Conservation (phyloP, 495 filamentous ascomycete genomes). For the Terfezia claveryi region DNA sequence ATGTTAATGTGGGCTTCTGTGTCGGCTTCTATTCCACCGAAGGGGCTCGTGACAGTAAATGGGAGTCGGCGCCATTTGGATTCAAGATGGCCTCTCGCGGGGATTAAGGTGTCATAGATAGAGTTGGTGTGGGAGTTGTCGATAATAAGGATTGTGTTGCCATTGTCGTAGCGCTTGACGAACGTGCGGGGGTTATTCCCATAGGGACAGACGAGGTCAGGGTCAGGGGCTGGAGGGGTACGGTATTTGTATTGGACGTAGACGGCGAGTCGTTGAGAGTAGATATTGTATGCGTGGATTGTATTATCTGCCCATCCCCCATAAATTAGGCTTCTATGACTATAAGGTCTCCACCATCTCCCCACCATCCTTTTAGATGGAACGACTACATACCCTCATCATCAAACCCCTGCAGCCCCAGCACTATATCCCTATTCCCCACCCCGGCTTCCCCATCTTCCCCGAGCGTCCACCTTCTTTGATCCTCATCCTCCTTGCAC, state of each 20-base stretch:
- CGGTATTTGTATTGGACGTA: conserved; percentile 24
- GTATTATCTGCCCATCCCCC: conserved; percentile 8
- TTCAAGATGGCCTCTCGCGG: conserved; percentile 29
- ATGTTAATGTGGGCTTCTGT: conserved; percentile 21
- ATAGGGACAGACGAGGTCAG: conserved; percentile 17
- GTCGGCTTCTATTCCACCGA: conserved; percentile 11
- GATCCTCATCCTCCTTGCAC: conserved; percentile 3
- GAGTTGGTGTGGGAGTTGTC: conserved; percentile 26
- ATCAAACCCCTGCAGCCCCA: conserved; percentile 30
- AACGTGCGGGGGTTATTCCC: conserved; percentile 8
- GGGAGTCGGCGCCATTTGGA: conserved; percentile 30
- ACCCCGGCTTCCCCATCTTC: not conserved
- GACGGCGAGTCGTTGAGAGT: conserved; percentile 14
- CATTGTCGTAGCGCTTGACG: conserved; percentile 25
- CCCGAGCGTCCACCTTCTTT: conserved; percentile 27
- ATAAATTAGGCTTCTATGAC: not conserved
- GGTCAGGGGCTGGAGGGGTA: conserved; percentile 15
- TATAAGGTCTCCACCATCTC: too few relatives aligned
- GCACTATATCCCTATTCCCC: conserved; percentile 22
- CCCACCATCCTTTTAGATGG: not conserved
- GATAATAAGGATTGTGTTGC: conserved; percentile 33
- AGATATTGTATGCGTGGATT: conserved; percentile 13
- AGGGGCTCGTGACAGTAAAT: conserved; percentile 23
- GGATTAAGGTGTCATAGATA: conserved; percentile 29
- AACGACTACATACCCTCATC: conserved; percentile 18